Percentiles rank a stretch among this genome's conserved stretches.
phyloP scores from a whole-genome alignment of 768 basidiomycete genomes.

The Tylopilus balloui region DNA sequence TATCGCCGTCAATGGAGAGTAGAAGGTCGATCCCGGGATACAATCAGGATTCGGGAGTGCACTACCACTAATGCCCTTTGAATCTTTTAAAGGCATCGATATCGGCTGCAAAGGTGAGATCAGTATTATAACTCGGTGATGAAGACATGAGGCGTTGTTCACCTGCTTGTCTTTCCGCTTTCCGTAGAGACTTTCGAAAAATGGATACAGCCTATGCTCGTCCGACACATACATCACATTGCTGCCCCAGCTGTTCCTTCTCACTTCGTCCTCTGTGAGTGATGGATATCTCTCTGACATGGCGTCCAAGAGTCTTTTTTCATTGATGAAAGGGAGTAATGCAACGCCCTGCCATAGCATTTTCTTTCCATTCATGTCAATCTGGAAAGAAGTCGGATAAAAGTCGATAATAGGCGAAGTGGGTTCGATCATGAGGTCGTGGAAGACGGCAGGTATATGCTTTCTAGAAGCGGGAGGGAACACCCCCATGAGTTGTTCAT shows the following conservation, averaged over 20 bases:
- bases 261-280: slow-evolving; percentile 76
- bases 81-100: slow-evolving; percentile 60
- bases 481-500: slow-evolving; percentile 97
- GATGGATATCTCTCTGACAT: slow-evolving; percentile 64
- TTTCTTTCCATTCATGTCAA: slow-evolving; percentile 99
- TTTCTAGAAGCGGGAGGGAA: slow-evolving; percentile 86
- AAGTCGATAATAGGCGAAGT: slow-evolving; percentile 95
- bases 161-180: slow-evolving; percentile 80
- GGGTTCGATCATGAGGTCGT: slow-evolving; percentile 78
- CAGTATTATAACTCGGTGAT: slow-evolving; percentile 10
- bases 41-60: slow-evolving; percentile 82
- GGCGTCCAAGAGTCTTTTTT: slow-evolving; percentile 74
- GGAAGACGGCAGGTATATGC: slow-evolving; percentile 86
- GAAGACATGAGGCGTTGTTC: slow-evolving; percentile 24
- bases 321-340: slow-evolving; percentile 92
- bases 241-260: slow-evolving; percentile 81
- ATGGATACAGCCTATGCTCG: slow-evolving; percentile 81
- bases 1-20: slow-evolving; percentile 59
- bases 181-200: slow-evolving; percentile 84
- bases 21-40: slow-evolving; percentile 89
- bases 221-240: slow-evolving; percentile 80
- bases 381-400: slow-evolving; percentile 86
- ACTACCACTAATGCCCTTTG: slow-evolving; percentile 75
- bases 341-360: slow-evolving; percentile 99
- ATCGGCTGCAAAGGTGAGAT: slow-evolving; percentile 53